Evolutionary conservation across 768 basidiomycete genomes (phyloP), one percentile per base, ranked within the genome.

Genomic region (Tylopilus sp.): DNA sequence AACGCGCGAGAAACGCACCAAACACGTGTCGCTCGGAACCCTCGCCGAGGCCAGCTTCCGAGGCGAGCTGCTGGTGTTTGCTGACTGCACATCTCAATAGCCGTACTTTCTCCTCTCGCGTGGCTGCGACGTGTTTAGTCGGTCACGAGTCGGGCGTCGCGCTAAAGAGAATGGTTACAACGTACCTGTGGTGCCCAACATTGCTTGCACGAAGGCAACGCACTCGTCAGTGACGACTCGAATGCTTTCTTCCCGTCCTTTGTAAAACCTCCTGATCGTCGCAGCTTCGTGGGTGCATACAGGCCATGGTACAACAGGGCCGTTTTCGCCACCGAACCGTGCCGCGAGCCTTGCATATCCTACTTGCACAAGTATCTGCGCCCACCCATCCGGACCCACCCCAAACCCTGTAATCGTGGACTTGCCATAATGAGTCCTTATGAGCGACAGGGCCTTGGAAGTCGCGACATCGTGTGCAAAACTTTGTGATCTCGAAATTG

Each of bases 281-380:
- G 93, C 92, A 51, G 91, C 88, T 70, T 98, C 94, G 66, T 97
- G 97, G n/a, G 92, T 93, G 4, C 81, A 90, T 3, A 89, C 92
- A 26, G 73, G 72, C 72, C 76, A 73, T 33, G 75, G 69, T 2
- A 63, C 58, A 1, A 53, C 58, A 18, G 66, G 58, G 38, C 56
- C 53, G 25, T 61, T 56, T 41, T 54, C 41, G 2, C 47, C 45
- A 35, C 47, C 41, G 18, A 64, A 66, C 13, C 50, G 57, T 38
- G 77, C 75, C 23, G 84, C 70, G 30, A 92, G 76, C 1, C 93
- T 80, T 50, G 76, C 79, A 67, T 94, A 94, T 7, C 93, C 94
- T 40, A 98, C 73, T 67, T 98, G 94, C 45, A 95, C 77, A 62
- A 93, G 73, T 80, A 97, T 83, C 72, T 98, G 94, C 40, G 89